A percentile compares a stretch with the other conserved stretches of the same genome.
These are phyloP conservation scores for Alternaria sp. DNA, from an alignment of 2,329 filamentous ascomycete species.

Conservation along the genomic window DNA sequence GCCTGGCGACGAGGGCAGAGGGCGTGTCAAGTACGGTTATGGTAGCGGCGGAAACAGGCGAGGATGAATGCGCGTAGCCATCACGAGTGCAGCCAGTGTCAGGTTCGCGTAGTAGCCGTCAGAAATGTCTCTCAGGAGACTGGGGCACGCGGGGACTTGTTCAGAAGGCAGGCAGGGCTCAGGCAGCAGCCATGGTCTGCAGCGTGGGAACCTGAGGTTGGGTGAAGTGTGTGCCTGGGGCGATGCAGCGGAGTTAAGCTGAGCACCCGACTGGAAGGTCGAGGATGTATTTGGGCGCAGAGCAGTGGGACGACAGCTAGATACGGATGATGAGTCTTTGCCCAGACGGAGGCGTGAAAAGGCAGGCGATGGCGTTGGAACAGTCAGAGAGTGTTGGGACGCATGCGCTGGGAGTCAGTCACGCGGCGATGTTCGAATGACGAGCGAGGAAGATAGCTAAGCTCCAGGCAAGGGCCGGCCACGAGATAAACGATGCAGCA, in stretches of 20 bases:
- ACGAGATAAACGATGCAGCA: slow-evolving; percentile 20
- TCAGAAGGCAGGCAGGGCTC: slow-evolving; percentile 29
- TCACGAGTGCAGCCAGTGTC: slow-evolving; percentile 47
- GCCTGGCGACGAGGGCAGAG: slow-evolving; percentile 18
- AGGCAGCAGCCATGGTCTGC: slow-evolving; percentile 49
- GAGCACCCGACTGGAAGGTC: slow-evolving; percentile 35
- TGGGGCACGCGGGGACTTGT: slow-evolving; percentile 35
- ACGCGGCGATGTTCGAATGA: slow-evolving; percentile 48
- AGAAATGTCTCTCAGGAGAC: slow-evolving; percentile 41
- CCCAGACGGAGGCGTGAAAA: background rate
- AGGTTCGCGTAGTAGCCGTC: slow-evolving; percentile 34
- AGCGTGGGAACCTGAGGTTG: slow-evolving; percentile 27
- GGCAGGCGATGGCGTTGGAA: slow-evolving; percentile 17
- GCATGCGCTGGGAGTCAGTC: slow-evolving; percentile 34
- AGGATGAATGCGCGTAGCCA: slow-evolving; percentile 46
- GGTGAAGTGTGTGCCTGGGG: slow-evolving; percentile 19
- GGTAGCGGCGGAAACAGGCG: slow-evolving; percentile 45
- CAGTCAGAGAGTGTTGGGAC: slow-evolving; percentile 35
- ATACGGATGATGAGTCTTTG: background rate
- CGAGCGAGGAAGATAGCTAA: slow-evolving; percentile 32
- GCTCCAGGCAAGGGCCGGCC: slow-evolving; percentile 25
- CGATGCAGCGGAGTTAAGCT: slow-evolving; percentile 39
- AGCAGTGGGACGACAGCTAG: slow-evolving; percentile 2
- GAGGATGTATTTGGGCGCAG: slow-evolving; percentile 5
- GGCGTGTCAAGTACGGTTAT: slow-evolving; percentile 33